Conservation (phyloP, 306 rosid genomes). For the Gillenia trifoliata region DNA sequence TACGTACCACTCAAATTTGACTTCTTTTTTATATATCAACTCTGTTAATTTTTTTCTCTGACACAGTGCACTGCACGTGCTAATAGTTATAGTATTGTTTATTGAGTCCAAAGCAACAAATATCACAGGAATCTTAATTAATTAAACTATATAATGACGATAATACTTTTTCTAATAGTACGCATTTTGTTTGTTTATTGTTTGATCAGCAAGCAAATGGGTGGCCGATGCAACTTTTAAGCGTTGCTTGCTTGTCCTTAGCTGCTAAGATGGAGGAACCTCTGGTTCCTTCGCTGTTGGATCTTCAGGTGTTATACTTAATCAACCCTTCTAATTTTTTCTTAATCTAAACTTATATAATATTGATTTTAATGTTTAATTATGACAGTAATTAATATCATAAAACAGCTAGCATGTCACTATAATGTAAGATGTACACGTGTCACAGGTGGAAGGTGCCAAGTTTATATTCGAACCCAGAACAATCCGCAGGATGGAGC, state of each 20-base stretch:
- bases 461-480: slow-evolving; percentile 77
- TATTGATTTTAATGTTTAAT: neutral
- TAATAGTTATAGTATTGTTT: neutral
- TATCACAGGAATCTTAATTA: neutral
- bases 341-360: neutral
- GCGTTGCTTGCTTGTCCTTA: slow-evolving; percentile 89
- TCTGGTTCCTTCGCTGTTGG: slow-evolving; percentile 82
- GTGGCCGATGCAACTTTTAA: slow-evolving; percentile 89
- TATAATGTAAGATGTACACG: neutral
- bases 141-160: neutral
- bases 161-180: neutral
- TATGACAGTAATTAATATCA: too few species aligned
- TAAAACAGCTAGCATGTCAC: neutral
- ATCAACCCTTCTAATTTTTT: neutral
- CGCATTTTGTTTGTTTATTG: neutral
- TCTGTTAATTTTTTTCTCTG: slow-evolving; percentile 8
- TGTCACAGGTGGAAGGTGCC: slow-evolving; percentile 65
- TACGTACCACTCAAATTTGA: too few species aligned
- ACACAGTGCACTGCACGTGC: slow-evolving; percentile 33
- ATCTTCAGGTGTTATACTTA: slow-evolving; percentile 61
- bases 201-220: slow-evolving; percentile 65
- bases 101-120: neutral
- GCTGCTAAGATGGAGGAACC: slow-evolving; percentile 99
- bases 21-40: too few species aligned
- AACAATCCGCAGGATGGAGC: slow-evolving; percentile 85